Percentiles rank a stretch among this genome's conserved stretches.
phyloP scores from a whole-genome alignment of 2,329 filamentous ascomycete genomes.

The Emydomyces testavorans region DNA sequence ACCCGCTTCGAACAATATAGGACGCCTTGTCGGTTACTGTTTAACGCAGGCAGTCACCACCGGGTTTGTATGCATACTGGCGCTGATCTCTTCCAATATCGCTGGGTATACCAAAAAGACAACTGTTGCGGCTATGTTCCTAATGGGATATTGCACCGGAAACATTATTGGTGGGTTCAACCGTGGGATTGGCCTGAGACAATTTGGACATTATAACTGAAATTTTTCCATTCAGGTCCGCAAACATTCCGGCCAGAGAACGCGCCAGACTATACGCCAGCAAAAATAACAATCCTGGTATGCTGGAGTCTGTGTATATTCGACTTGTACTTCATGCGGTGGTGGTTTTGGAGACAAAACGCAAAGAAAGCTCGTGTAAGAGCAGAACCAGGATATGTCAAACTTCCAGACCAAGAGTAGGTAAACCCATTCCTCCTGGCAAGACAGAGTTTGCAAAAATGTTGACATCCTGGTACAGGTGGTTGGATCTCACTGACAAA shows the following conservation, averaged over 20 bases:
- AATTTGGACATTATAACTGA: neutral
- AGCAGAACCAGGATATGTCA: conserved; percentile 46
- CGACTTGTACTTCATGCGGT: conserved; percentile 51
- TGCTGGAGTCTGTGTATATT: conserved; percentile 30
- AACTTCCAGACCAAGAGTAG: conserved; percentile 55
- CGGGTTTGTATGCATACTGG: conserved; percentile 52
- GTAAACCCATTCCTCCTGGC: conserved; percentile 17
- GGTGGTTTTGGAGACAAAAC: conserved; percentile 51
- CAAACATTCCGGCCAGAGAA: conserved; percentile 45
- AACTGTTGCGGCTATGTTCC: conserved; percentile 40
- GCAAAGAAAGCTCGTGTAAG: conserved; percentile 45
- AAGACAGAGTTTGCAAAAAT: conserved; percentile 7
- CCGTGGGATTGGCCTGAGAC: neutral
- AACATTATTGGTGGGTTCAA: conserved; percentile 43
- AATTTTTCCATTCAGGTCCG: conserved; percentile 27
- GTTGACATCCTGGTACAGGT: conserved; percentile 21
- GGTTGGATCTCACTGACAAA: conserved; percentile 53
- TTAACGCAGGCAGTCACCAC: conserved; percentile 50
- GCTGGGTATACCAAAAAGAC: conserved; percentile 45
- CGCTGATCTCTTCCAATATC: conserved; percentile 51
- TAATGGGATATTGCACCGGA: conserved; percentile 41
- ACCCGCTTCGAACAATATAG: conserved; percentile 46
- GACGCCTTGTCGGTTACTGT: conserved; percentile 54
- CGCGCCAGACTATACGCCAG: conserved; percentile 36
- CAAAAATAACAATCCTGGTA: conserved; percentile 21